Evolutionary conservation across 75 land plant species (phyloP).

Genomic region (Sequoia sempervirens): DNA sequence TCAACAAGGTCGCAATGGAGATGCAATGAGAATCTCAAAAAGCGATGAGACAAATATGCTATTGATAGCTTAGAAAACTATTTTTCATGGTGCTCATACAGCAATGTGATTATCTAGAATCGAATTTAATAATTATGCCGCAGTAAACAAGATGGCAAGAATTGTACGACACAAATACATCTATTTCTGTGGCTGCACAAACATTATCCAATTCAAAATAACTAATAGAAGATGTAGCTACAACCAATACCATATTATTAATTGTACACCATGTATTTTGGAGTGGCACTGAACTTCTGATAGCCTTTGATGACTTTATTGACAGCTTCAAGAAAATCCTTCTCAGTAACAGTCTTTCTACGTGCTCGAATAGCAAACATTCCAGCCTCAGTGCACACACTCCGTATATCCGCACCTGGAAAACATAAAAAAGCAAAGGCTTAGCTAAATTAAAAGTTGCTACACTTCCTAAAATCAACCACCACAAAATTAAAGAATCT

Average conservation of each 20-base stretch:
- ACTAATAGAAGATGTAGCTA: background rate
- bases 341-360: slow-evolving; percentile 99
- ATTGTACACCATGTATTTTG: slow-evolving; percentile 98
- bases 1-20: background rate
- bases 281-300: slow-evolving; percentile 98
- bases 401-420: slow-evolving; percentile 94
- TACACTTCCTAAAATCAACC: background rate
- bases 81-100: background rate
- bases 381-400: slow-evolving; percentile 98
- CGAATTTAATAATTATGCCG: background rate
- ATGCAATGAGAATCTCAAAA: background rate
- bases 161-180: background rate
- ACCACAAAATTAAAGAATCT: background rate
- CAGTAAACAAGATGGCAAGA: background rate
- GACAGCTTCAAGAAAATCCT: slow-evolving; percentile 95
- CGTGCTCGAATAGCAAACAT: slow-evolving; percentile 97
- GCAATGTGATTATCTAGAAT: background rate
- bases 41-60: background rate
- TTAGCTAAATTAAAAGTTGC: background rate
- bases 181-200: background rate
- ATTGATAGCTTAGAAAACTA: background rate
- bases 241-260: slow-evolving; percentile 13
- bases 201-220: background rate
- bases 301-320: slow-evolving; percentile 98
- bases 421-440: background rate